Evolutionary conservation across 129 eudicot genomes (phyloP).

Genomic region (Pulicaria dysenterica): DNA sequence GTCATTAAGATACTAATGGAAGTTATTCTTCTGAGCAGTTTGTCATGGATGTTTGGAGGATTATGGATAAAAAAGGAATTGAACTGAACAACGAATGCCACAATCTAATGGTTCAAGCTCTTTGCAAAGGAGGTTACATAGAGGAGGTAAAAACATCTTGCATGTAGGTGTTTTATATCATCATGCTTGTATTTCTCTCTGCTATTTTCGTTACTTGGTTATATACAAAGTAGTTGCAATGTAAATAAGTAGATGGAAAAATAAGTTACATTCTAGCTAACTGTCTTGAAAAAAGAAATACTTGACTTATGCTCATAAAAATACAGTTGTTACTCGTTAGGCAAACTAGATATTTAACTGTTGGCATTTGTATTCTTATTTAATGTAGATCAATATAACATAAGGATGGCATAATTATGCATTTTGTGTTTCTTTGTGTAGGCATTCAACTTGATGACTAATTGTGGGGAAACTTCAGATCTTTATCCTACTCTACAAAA

Average conservation of each 20-base stretch:
- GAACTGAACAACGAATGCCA: slow-evolving; percentile 45
- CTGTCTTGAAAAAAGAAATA: slow-evolving; percentile 16
- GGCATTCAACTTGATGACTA: slow-evolving; percentile 67
- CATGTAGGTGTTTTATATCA: neutral
- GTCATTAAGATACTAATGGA: slow-evolving; percentile 18
- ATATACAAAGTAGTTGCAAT: neutral
- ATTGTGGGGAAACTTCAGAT: slow-evolving; percentile 45
- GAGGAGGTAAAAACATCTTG: slow-evolving; percentile 61
- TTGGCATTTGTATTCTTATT: neutral
- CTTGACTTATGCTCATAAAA: neutral
- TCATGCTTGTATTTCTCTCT: neutral
- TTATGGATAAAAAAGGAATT: slow-evolving; percentile 65
- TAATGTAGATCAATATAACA: neutral
- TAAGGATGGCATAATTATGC: neutral
- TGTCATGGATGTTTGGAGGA: slow-evolving; percentile 75
- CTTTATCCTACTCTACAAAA: slow-evolving; percentile 48
- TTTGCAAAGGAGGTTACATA: slow-evolving; percentile 80
- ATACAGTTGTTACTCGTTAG: neutral
- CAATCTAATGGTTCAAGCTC: slow-evolving; percentile 53
- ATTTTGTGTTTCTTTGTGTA: slow-evolving; percentile 37
- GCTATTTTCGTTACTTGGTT: neutral
- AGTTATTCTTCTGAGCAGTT: slow-evolving; percentile 54
- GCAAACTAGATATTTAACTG: neutral
- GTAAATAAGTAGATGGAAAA: neutral
- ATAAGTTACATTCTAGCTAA: neutral